These are phyloP conservation scores for Astrothelium subdiscretum DNA, from an alignment of 495 filamentous ascomycete species.

Conservation along the genomic window DNA sequence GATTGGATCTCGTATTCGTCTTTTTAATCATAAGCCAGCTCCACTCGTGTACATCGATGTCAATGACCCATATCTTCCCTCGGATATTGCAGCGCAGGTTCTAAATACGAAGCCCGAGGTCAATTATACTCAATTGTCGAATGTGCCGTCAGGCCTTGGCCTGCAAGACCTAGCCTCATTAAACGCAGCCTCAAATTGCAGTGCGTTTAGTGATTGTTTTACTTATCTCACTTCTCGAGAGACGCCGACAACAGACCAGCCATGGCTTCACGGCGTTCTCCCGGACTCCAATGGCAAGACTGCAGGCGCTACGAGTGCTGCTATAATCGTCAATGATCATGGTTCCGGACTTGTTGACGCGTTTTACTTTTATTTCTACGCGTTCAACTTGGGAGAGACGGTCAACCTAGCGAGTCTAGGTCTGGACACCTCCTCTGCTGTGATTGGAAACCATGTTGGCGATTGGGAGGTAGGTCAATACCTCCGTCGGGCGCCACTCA, in stretches of 20 bases:
- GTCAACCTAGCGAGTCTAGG: slow-evolving; percentile 28
- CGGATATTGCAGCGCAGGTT: slow-evolving; percentile 44
- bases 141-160: slow-evolving; percentile 34
- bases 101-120: slow-evolving; percentile 41
- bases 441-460: not conserved
- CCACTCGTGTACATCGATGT: slow-evolving; percentile 19
- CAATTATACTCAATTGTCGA: slow-evolving; percentile 37
- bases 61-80: slow-evolving; percentile 42
- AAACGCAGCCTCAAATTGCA: slow-evolving; percentile 18
- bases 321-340: slow-evolving; percentile 44
- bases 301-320: slow-evolving; percentile 32
- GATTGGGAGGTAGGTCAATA: slow-evolving; percentile 24
- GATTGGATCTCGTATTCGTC: not conserved
- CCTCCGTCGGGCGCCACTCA: not conserved
- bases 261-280: slow-evolving; percentile 35
- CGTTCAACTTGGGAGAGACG: slow-evolving; percentile 38
- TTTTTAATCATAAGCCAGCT: slow-evolving; percentile 11
- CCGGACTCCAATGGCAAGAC: slow-evolving; percentile 38
- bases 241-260: slow-evolving; percentile 27
- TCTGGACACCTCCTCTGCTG: slow-evolving; percentile 5
- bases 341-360: slow-evolving; percentile 43
- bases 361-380: slow-evolving; percentile 58
- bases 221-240: slow-evolving; percentile 1
- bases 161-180: slow-evolving; percentile 37
- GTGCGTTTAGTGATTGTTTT: not conserved